Evolutionary conservation across 257 asterid genomes (phyloP).

Genomic region (Solanum tacnaense): DNA sequence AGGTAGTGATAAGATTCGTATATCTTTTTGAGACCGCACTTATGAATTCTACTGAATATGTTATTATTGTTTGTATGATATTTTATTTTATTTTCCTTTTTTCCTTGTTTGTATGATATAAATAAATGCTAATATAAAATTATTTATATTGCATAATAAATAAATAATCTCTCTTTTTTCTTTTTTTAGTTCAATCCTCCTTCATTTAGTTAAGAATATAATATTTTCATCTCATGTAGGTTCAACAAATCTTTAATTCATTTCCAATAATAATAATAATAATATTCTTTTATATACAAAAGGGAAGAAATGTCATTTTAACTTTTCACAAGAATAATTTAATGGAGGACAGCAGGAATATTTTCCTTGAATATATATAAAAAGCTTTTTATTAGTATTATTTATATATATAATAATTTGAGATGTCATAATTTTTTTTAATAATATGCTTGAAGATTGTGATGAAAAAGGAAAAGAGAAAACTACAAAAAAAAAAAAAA

Average conservation of each 20-base stretch:
- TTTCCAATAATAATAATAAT: neutral
- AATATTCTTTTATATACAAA: neutral
- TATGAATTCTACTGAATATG: neutral
- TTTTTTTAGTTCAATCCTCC: neutral
- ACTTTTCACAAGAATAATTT: neutral
- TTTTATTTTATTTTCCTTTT: too few relatives aligned
- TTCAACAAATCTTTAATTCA: neutral
- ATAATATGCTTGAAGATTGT: neutral
- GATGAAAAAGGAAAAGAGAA: neutral
- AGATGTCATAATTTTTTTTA: neutral
- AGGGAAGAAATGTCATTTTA: neutral
- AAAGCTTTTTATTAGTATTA: neutral
- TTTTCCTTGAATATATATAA: neutral
- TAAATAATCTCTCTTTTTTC: neutral
- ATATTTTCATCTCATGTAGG: neutral
- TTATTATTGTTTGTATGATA: neutral
- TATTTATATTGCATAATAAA: too few relatives aligned
- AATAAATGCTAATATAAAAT: too few relatives aligned
- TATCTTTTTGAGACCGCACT: neutral
- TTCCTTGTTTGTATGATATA: too few relatives aligned
- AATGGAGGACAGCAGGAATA: neutral
- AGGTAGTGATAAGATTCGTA: neutral
- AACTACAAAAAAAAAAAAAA: neutral
- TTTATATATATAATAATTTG: neutral
- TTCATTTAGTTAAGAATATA: neutral